Base-by-base conservation (phyloP, 495 filamentous ascomycete species). In the Pseudoneurospora amorphoporcata region DNA sequence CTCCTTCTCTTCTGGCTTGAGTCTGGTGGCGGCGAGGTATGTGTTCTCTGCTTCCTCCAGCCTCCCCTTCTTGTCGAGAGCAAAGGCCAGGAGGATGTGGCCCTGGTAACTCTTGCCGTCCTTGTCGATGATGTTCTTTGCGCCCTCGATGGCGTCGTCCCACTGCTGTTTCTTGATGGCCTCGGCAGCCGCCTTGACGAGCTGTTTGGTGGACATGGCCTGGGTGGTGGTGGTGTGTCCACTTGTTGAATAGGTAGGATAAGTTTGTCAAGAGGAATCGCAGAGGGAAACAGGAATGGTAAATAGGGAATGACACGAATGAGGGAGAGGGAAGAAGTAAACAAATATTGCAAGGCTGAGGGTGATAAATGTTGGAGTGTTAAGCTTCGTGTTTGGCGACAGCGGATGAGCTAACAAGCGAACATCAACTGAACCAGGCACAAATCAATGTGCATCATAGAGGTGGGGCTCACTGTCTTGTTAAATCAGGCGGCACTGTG, bases 51-150 rank as follows among this genome's bases (percentile, higher is more conserved):
- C 88, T 39, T 92, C 90, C 1, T 91, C 87, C 40, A 83, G 81
- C 71, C 89, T 87, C 72, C 88, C 87, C 74, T 91, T 88, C 77
- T 92, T 93, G 79, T 95, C 94, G 45, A 90, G 81, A 4, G 90
- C 91, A 73, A 94, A 90, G 8, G 92, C 95, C 32, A 94, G 85
- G 78, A 97, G 96, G 35, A 98, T 84, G 75, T 92, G 86, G 2
- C 92, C 92, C 81, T 93, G 90, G 81, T 97, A 97, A 78, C 90
- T 95, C 69, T 90, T 86, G 29, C 90, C 83, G 74, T 99, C 94
- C 74, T 87, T 85, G 40, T 89, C 81, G 70, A 97, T 82, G 45
- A 94, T 79, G 42, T 81, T 86, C 75, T 90, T 86, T 19, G 91
- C 89, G 75, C 92, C 88, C 23, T 86, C 82, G 69, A 90, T 85